Evolutionary conservation across 768 basidiomycete genomes (phyloP).

Genomic region (Lentinula edodes): DNA sequence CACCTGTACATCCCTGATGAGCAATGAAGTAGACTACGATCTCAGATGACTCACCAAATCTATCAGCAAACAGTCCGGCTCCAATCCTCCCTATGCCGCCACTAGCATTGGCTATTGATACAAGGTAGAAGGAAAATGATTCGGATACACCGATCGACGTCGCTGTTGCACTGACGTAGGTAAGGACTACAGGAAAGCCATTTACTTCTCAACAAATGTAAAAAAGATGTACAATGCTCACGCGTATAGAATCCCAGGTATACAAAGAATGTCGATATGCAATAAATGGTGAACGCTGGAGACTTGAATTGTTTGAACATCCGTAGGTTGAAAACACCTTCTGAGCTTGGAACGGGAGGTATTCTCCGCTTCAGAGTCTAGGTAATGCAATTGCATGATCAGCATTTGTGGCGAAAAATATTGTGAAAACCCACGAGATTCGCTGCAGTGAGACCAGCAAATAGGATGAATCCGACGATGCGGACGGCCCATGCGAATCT

Average conservation of each 20-base stretch:
- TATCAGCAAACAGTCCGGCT: conserved; percentile 51
- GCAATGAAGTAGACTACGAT: background rate
- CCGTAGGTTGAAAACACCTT: conserved; percentile 53
- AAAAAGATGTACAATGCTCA: conserved; percentile 15
- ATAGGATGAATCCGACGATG: conserved; percentile 58
- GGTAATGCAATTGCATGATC: conserved; percentile 23
- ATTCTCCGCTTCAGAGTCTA: conserved; percentile 29
- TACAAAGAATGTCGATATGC: conserved; percentile 44
- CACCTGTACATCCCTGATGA: conserved; percentile 33
- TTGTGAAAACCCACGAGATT: conserved; percentile 36
- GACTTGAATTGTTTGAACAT: conserved; percentile 41
- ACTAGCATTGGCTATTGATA: conserved; percentile 63
- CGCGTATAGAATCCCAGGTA: conserved; percentile 73
- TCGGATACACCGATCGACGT: conserved; percentile 38
- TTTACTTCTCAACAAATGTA: background rate
- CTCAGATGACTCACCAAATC: conserved; percentile 33
- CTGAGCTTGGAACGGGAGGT: conserved; percentile 46
- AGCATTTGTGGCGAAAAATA: background rate
- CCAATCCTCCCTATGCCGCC: conserved; percentile 57
- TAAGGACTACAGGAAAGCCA: conserved; percentile 44
- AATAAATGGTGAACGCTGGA: conserved; percentile 49
- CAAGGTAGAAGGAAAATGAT: conserved; percentile 55
- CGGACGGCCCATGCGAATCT: conserved; percentile 82
- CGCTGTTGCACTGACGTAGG: conserved; percentile 61
- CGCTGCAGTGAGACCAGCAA: conserved; percentile 43